These are phyloP conservation scores for Leccinum pachyderme DNA, from an alignment of 1,284 basidiomycete genomes.

Conservation along the genomic window DNA sequence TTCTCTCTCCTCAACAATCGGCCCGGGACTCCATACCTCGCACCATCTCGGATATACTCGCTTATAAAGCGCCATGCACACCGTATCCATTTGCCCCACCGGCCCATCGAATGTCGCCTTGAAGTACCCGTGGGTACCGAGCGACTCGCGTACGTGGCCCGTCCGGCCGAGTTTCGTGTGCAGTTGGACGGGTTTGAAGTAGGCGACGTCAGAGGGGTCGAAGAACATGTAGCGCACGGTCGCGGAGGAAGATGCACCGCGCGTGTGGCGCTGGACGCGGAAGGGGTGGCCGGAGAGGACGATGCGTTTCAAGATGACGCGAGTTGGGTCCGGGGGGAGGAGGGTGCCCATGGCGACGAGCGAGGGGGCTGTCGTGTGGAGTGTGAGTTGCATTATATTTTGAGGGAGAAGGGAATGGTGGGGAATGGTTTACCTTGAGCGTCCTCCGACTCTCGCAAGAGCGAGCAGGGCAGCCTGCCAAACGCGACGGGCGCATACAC, in stretches of 20 bases:
- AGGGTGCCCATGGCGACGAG: conserved; percentile 92
- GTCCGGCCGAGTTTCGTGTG: conserved; percentile 90
- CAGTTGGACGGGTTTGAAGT: conserved; percentile 92
- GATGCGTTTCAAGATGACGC: conserved; percentile 91
- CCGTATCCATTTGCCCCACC: conserved; percentile 91
- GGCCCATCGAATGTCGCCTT: conserved; percentile 97
- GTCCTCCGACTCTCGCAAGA: conserved; percentile 66
- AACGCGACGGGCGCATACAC: conserved; percentile 82
- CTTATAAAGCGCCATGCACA: conserved; percentile 91
- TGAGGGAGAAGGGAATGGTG: background rate
- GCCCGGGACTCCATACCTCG: conserved; percentile 40
- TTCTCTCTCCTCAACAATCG: background rate
- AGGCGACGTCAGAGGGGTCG: conserved; percentile 87
- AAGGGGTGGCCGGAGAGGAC: conserved; percentile 95
- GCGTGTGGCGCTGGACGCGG: conserved; percentile 81
- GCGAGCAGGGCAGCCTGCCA: conserved; percentile 78
- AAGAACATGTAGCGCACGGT: conserved; percentile 99
- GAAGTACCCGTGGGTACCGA: conserved; percentile 99
- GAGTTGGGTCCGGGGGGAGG: conserved; percentile 85
- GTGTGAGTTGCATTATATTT: background rate
- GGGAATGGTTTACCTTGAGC: conserved; percentile 47
- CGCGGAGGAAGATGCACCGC: conserved; percentile 75
- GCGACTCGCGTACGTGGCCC: conserved; percentile 90
- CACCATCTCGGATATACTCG: conserved; percentile 87
- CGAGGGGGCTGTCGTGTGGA: conserved; percentile 64